These are phyloP conservation scores for Maudiozyma barnettii DNA, from an alignment of 805 yeast species.

Conservation along the genomic window DNA sequence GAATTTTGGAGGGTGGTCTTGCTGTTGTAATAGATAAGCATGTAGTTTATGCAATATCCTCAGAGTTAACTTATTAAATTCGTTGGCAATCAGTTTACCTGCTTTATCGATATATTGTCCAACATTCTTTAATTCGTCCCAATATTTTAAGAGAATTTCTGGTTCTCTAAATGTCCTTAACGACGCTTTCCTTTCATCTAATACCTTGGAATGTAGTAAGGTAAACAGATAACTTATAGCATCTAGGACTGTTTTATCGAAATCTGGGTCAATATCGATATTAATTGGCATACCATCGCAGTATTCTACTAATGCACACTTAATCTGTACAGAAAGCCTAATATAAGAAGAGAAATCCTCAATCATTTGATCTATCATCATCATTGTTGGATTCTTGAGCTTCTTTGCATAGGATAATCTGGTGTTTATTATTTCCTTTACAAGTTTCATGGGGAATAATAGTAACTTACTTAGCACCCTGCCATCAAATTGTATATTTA, in stretches of 20 bases:
- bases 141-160: constrained; percentile 75
- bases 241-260: constrained; percentile 59
- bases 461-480: constrained; percentile 57
- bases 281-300: constrained; percentile 60
- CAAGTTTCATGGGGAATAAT: constrained; percentile 67
- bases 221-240: constrained; percentile 66
- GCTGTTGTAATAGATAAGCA: constrained; percentile 63
- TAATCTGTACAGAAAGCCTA: constrained; percentile 62
- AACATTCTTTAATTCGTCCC: constrained; percentile 65
- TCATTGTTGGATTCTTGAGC: constrained; percentile 76
- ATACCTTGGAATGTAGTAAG: constrained; percentile 62
- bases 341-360: constrained; percentile 75
- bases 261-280: constrained; percentile 50
- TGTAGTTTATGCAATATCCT: constrained; percentile 60
- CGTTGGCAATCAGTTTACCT: constrained; percentile 70
- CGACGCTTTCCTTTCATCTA: constrained; percentile 63
- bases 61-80: constrained; percentile 54
- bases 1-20: constrained; percentile 47
- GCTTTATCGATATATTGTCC: constrained; percentile 77
- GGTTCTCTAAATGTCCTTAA: constrained; percentile 86
- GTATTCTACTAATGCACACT: constrained; percentile 54
- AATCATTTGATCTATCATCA: constrained; percentile 92
- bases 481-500: constrained; percentile 67
- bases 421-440: constrained; percentile 67
- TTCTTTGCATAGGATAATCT: constrained; percentile 71